Percentiles rank a stretch among this genome's conserved stretches.
phyloP scores from a whole-genome alignment of 1,139 yeast genomes.

The Pichia kudriavzevii region DNA sequence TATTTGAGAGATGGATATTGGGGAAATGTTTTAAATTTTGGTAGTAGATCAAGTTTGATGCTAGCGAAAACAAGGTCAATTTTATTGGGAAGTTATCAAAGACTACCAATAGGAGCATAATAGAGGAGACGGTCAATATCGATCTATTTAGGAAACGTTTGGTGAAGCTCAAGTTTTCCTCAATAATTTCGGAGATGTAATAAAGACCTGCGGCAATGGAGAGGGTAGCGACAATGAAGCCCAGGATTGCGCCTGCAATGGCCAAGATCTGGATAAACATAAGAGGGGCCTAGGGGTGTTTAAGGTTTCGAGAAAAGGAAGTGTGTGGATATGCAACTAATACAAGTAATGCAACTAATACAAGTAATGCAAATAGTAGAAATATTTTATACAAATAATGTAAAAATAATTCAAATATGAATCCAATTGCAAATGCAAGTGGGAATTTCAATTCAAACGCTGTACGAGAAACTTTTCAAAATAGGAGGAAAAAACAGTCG shows the following conservation, averaged over 20 bases:
- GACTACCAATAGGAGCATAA: constrained; percentile 45
- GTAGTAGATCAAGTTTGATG: constrained; percentile 63
- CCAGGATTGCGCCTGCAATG: constrained; percentile 62
- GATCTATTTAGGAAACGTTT: constrained; percentile 44
- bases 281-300: background rate
- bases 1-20: constrained; percentile 65
- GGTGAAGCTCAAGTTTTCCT: constrained; percentile 85
- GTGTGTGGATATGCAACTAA: no score
- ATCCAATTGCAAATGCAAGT: no score
- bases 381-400: no score
- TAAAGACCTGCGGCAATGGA: constrained; percentile 85
- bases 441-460: no score
- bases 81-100: constrained; percentile 75
- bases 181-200: constrained; percentile 85
- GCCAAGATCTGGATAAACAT: constrained; percentile 54
- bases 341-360: no score
- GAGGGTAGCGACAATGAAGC: constrained; percentile 65
- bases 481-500: no score
- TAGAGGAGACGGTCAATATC: background rate
- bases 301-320: no score
- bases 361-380: no score
- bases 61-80: constrained; percentile 57
- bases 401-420: no score
- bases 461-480: no score
- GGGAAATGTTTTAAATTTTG: constrained; percentile 81